phyloP scores from a whole-genome alignment of 257 asterid genomes.

The Nemophila menziesii region DNA sequence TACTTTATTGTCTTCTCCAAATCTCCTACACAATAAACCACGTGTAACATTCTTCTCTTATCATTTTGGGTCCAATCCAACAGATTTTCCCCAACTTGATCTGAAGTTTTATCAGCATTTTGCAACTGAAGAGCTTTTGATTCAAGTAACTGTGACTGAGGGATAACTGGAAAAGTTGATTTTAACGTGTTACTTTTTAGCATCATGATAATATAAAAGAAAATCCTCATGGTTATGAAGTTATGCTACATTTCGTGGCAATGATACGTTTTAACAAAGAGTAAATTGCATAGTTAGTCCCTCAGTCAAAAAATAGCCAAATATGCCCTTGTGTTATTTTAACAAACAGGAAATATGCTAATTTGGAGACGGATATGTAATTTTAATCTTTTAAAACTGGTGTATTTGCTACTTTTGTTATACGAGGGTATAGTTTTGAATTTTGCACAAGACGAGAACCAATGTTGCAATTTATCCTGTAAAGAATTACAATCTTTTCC shows the following conservation, averaged over 20 bases:
- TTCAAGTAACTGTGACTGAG: conserved; percentile 29
- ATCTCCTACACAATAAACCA: conserved; percentile 37
- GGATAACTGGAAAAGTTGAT: conserved; percentile 18
- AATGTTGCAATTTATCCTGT: no score
- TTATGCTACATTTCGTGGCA: not conserved
- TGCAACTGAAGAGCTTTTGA: conserved; percentile 16
- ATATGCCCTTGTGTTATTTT: no score
- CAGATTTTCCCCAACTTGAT: conserved; percentile 15
- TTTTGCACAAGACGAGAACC: no score
- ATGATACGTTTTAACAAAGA: no score
- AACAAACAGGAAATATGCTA: no score
- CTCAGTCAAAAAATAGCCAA: no score
- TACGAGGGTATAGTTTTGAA: no score
- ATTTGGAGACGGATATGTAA: no score
- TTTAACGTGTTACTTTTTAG: not conserved
- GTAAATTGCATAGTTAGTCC: no score
- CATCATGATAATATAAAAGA: not conserved
- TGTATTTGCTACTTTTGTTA: no score
- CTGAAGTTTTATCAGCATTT: conserved; percentile 12
- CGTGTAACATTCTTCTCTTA: conserved; percentile 42
- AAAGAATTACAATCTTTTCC: no score
- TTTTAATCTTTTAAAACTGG: no score
- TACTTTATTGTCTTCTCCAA: conserved; percentile 38
- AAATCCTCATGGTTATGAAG: not conserved
- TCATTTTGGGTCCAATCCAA: conserved; percentile 33